Evolutionary conservation across 176 grass and related monocot species (phyloP).

Genomic region (Musa itinerans): DNA sequence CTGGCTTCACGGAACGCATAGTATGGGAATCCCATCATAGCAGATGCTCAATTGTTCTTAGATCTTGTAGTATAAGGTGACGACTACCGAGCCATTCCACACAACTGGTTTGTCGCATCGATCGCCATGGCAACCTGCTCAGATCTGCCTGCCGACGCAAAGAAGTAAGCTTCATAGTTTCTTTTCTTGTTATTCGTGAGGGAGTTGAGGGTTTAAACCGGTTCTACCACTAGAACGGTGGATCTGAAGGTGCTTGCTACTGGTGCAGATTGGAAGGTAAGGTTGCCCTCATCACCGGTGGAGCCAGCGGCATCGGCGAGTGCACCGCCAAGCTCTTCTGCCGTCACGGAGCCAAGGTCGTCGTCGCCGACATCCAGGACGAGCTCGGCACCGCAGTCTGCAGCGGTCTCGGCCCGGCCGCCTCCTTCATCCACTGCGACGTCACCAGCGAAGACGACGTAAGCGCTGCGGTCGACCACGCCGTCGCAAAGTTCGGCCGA

Average conservation of each 20-base stretch:
- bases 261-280: conserved; percentile 21
- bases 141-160: not conserved
- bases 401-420: conserved; percentile 5
- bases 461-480: conserved; percentile 19
- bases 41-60: too few species aligned
- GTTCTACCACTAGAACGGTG: not conserved
- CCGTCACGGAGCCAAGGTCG: conserved; percentile 29
- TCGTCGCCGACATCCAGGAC: conserved; percentile 32
- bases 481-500: conserved; percentile 21
- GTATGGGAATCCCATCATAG: too few species aligned
- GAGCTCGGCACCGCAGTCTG: conserved; percentile 16
- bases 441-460: conserved; percentile 26
- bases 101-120: too few species aligned
- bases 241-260: too few species aligned
- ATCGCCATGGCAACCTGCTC: conserved; percentile 8
- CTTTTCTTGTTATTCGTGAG: not conserved
- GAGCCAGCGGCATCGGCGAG: conserved; percentile 29
- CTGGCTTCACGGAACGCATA: too few species aligned
- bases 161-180: conserved; percentile 9
- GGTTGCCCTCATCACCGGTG: conserved; percentile 28
- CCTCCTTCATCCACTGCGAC: conserved; percentile 26
- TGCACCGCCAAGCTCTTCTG: conserved; percentile 26
- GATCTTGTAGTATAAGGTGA: too few species aligned
- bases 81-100: too few species aligned
- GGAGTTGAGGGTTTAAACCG: not conserved